Conservation (phyloP, 1,284 basidiomycete genomes). For the Apiotrichum sp. region DNA sequence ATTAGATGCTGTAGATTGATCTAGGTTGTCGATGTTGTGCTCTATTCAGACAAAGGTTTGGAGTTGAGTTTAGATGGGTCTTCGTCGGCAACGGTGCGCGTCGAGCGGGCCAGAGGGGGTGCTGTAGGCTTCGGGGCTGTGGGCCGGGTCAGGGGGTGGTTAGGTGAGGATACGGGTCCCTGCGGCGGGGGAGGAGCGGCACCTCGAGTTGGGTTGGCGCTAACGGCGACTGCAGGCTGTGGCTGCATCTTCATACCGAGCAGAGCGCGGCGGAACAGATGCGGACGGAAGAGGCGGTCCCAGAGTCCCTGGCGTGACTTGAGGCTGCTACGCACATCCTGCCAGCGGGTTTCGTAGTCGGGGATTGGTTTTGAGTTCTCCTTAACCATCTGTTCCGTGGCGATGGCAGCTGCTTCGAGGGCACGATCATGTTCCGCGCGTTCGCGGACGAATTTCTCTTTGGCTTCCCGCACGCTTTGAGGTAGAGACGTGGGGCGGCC, state of each 20-base stretch:
- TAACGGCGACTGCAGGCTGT: neutral
- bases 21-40: too few species aligned
- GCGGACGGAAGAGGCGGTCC: constrained; percentile 18
- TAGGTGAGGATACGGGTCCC: too few species aligned
- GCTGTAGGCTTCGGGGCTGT: too few species aligned
- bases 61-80: too few species aligned
- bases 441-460: constrained; percentile 15
- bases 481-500: constrained; percentile 7
- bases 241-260: constrained; percentile 7
- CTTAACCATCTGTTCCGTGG: neutral
- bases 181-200: too few species aligned
- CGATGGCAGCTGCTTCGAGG: constrained; percentile 4
- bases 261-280: constrained; percentile 7
- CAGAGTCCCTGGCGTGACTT: constrained; percentile 5
- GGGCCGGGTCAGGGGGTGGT: too few species aligned
- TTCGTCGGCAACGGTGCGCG: too few species aligned
- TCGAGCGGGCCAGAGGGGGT: too few species aligned
- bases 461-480: constrained; percentile 13
- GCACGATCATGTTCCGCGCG: constrained; percentile 5
- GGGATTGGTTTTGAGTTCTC: constrained; percentile 1
- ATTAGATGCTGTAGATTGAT: too few species aligned
- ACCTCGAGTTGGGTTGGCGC: too few species aligned
- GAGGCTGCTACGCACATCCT: constrained; percentile 7
- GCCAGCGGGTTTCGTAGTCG: constrained; percentile 17
- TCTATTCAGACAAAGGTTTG: too few species aligned